Base-by-base conservation (phyloP, 352 stramenopile genomes). In the Poterioochromonas sp. region DNA sequence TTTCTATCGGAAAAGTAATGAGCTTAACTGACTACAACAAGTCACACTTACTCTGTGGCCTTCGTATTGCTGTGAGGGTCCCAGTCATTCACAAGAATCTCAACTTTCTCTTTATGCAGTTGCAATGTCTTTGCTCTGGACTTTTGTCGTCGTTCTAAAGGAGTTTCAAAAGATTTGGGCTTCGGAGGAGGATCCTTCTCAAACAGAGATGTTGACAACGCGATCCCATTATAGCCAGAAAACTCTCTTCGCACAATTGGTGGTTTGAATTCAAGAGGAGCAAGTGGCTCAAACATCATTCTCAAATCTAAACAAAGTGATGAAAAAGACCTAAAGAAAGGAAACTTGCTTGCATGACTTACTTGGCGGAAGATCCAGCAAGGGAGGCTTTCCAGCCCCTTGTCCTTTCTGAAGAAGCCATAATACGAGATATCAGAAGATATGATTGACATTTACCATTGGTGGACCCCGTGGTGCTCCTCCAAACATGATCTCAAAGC, bases 251-350 rank as follows among this genome's bases (percentile, higher is more conserved):
- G 81, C 53, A 37, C 54, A 43, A 79, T 40, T 37, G 73, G 74
- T 32, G 76, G 69, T 54, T 81, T 83, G 49, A 79, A 83, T 32
- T 53, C 44, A 35, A 84, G 20, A 26, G 83, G 77, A 39, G 74
- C 77, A 22, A 74, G 47, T 0, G 83, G 77, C 29, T 86, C 77
- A 73, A 86, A 86, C 81, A 86, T 85, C 71, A 78, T 63, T 40
- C 62, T 49, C 62, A 85, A 80, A 63, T 80, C 82, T 85, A 64
- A 76, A 29, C 12, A 22, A 8, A 22, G 8, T 54, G 8, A 65
- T 76, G 8, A 76, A 32, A 65, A 44, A 47, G 41, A 74, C 8
- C n/a, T 22, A 15, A 71, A 41, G 43, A 71, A n/a, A 12, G 35
- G 15, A 29, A 71, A 71, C 35, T 29, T 12, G 35, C 35, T 71